phyloP scores from a whole-genome alignment of 371 early-diverging fungal species.

The Polyrhizophydium stewartii region DNA sequence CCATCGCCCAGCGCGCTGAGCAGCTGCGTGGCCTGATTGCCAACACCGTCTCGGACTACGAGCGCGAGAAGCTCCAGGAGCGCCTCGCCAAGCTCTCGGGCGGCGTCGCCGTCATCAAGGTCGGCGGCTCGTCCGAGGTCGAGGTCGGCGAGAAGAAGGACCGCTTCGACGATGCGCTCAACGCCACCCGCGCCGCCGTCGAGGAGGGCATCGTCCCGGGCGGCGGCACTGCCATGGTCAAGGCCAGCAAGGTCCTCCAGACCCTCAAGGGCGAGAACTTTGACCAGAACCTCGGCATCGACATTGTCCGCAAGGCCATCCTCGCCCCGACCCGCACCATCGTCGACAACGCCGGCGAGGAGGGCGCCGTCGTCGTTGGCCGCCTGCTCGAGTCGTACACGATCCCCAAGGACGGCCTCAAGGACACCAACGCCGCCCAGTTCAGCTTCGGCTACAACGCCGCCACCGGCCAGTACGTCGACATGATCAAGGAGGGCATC shows the following conservation, averaged over 20 bases:
- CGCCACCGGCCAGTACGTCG: constrained; percentile 81
- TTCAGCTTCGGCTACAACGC: constrained; percentile 92
- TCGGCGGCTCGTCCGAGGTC: constrained; percentile 95
- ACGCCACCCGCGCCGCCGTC: constrained; percentile 97
- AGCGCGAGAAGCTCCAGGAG: constrained; percentile 97
- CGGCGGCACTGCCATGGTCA: constrained; percentile 94
- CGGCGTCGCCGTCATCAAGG: constrained; percentile 97
- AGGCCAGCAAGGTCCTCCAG: constrained; percentile 79
- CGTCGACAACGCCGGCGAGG: constrained; percentile 93
- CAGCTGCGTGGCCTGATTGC: constrained; percentile 89
- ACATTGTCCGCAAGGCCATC: constrained; percentile 90
- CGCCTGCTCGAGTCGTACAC: constrained; percentile 72
- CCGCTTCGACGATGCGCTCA: constrained; percentile 95
- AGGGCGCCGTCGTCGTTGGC: constrained; percentile 95
- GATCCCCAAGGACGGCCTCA: constrained; percentile 19
- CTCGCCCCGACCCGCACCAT: constrained; percentile 90
- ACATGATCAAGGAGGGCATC: constrained; percentile 94
- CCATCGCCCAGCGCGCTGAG: constrained; percentile 87
- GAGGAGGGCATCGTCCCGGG: constrained; percentile 98
- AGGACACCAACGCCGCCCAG: constrained; percentile 35
- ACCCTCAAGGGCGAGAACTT: constrained; percentile 84
- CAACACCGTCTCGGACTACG: constrained; percentile 87
- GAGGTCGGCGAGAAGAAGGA: constrained; percentile 99
- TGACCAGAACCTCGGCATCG: constrained; percentile 95
- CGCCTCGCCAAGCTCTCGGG: constrained; percentile 96